A percentile compares a stretch with the other conserved stretches of the same genome.
Conservation (phyloP, 2,329 filamentous ascomycete genomes). For the Seiridium unicorne region DNA sequence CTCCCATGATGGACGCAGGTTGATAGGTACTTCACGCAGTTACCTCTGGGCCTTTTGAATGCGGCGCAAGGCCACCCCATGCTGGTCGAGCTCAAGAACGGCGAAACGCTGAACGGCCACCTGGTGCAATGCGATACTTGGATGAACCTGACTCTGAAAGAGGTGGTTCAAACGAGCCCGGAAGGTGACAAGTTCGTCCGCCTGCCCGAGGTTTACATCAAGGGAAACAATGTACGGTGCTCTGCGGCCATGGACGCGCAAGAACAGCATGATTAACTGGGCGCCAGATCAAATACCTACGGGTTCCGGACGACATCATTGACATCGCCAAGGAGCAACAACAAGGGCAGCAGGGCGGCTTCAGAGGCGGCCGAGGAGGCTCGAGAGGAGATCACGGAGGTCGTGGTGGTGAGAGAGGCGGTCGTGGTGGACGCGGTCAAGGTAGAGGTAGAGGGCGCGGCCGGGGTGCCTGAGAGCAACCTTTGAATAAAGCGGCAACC, state of each 20-base stretch:
- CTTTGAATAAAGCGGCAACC: not conserved
- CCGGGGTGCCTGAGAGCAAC: slow-evolving; percentile 28
- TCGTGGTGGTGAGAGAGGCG: slow-evolving; percentile 54
- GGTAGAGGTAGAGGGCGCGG: slow-evolving; percentile 45
- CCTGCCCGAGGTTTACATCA: slow-evolving; percentile 90
- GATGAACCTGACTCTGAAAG: slow-evolving; percentile 98
- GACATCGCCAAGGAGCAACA: slow-evolving; percentile 93
- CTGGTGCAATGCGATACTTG: slow-evolving; percentile 97
- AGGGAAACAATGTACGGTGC: slow-evolving; percentile 88
- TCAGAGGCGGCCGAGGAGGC: slow-evolving; percentile 64
- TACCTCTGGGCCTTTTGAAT: slow-evolving; percentile 81
- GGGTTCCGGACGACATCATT: slow-evolving; percentile 95
- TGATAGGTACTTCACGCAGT: slow-evolving; percentile 34
- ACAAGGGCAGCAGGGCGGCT: slow-evolving; percentile 62
- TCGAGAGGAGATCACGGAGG: slow-evolving; percentile 58
- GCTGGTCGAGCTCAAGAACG: slow-evolving; percentile 55
- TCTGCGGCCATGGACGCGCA: not conserved
- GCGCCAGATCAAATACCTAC: slow-evolving; percentile 90
- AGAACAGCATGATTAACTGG: slow-evolving; percentile 17
- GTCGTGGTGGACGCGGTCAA: slow-evolving; percentile 52
- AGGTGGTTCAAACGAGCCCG: slow-evolving; percentile 93
- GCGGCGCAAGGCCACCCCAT: slow-evolving; percentile 95
- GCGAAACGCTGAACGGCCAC: slow-evolving; percentile 90
- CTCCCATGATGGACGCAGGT: not conserved
- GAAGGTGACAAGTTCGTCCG: slow-evolving; percentile 94